A percentile compares a stretch with the other conserved stretches of the same genome.
phyloP scores from a whole-genome alignment of 169 alveolate genomes.

The Plasmodium vinckei region DNA sequence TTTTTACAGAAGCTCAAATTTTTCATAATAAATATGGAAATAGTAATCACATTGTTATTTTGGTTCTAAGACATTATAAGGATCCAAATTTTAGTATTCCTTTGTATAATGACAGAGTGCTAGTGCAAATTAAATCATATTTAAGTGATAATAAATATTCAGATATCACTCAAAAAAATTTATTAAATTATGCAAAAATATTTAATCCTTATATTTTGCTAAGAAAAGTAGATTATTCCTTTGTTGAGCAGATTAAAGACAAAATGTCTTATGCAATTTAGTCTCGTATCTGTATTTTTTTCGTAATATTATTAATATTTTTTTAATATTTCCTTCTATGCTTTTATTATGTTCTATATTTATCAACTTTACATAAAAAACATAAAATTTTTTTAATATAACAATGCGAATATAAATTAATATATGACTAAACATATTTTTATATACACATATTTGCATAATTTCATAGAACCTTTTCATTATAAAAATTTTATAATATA shows the following conservation, averaged over 20 bases:
- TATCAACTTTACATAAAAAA: too few relatives aligned
- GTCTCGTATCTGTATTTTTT: background rate
- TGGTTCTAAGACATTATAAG: constrained; percentile 80
- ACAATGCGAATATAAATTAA: too few relatives aligned
- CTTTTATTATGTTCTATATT: too few relatives aligned
- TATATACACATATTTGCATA: too few relatives aligned
- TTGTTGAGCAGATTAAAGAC: constrained; percentile 62
- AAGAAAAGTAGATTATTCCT: constrained; percentile 38
- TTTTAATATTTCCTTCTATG: too few relatives aligned
- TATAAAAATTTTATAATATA: too few relatives aligned
- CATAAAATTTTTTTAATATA: too few relatives aligned
- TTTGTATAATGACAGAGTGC: constrained; percentile 51
- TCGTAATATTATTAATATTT: background rate
- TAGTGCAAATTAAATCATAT: constrained; percentile 69
- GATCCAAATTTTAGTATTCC: constrained; percentile 53
- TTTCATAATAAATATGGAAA: constrained; percentile 83
- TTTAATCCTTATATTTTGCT: constrained; percentile 61
- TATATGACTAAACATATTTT: too few relatives aligned
- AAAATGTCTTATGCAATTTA: constrained; percentile 19
- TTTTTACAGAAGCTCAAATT: constrained; percentile 69
- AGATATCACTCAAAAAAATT: constrained; percentile 64
- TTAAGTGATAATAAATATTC: constrained; percentile 47
- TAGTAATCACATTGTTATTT: constrained; percentile 77
- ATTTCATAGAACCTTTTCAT: too few relatives aligned
- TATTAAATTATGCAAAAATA: constrained; percentile 63